Base-by-base conservation (phyloP, 2,329 filamentous ascomycete genomes). In the Trichoderma afroharzianum region DNA sequence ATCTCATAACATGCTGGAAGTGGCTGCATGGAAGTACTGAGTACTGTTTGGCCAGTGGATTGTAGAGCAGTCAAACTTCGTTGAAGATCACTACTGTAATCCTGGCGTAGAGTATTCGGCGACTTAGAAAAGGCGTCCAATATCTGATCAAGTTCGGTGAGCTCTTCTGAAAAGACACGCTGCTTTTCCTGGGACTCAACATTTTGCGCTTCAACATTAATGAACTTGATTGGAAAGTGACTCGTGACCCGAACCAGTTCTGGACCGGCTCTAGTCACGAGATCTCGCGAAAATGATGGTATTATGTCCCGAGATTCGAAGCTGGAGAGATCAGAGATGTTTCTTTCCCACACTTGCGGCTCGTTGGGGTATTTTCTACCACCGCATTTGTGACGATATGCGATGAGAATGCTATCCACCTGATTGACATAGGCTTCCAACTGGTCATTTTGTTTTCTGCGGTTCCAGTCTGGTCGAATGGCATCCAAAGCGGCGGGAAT, bases 11-110 rank as follows among this genome's bases (percentile, higher is more conserved):
- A 36, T 36, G 4, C 32, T 33, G 33, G 33, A 36, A 36, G 33
- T 6, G 33, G 33, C 5, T 36, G 33, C 5, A 6, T 36, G 33
- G 33, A 36, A 6, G 33, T 36, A 36, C 5, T 6, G 33, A 36
- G 33, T 36, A 36, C 33, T 6, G 33, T 15, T 36, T 36, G 33
- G 33, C 33, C 33, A 36, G 33, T 36, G 33, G 33, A 36, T 36
- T 36, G 33, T 36, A 36, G 33, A 36, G 33, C 33, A 36, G 33
- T 15, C 33, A 36, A 36, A 36, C 33, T 36, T 6, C 33, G 33
- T 36, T 36, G 33, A 15, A 77, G 74, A 4, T 77, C 76, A 1
- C 72, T 32, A 2, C 76, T 66, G n/a, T 77, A 77, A 28, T 67
- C 67, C 21, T 61, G 64, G n/a, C 75, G 67, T 0, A 73, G 72